Percentiles rank a stretch among this genome's conserved stretches.
phyloP scores from a whole-genome alignment of 208 protist genomes.

The Trichomonas vaginalis region DNA sequence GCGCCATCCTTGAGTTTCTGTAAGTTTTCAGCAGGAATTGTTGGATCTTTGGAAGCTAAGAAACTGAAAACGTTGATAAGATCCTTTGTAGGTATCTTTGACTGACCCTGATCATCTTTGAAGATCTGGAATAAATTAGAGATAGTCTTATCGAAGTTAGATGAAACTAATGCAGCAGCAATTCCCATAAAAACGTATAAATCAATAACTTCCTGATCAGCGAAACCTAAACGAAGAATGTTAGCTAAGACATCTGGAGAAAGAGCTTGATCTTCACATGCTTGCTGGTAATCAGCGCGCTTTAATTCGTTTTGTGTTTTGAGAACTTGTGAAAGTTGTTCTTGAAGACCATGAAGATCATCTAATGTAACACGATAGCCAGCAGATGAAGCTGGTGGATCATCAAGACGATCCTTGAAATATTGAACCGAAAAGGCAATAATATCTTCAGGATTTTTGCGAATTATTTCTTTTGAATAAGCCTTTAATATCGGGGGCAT shows the following conservation, averaged over 20 bases:
- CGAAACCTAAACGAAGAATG: neutral
- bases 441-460: neutral
- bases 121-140: neutral
- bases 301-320: conserved; percentile 18
- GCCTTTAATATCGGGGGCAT: neutral
- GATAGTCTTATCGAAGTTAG: neutral
- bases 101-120: neutral
- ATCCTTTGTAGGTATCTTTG: neutral
- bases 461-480: neutral
- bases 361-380: neutral
- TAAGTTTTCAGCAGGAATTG: neutral
- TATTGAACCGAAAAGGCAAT: conserved; percentile 1
- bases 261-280: neutral
- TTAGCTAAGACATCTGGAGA: conserved; percentile 8
- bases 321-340: neutral
- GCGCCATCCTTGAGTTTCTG: neutral
- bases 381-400: neutral
- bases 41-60: neutral
- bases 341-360: neutral
- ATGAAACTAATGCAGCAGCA: neutral
- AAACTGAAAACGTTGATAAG: neutral
- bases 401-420: neutral
- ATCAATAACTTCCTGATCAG: conserved; percentile 7
- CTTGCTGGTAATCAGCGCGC: neutral
- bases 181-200: conserved; percentile 19